These are phyloP conservation scores for Hypoxylon fuscum DNA, from an alignment of 495 filamentous ascomycete species.

Conservation along the genomic window DNA sequence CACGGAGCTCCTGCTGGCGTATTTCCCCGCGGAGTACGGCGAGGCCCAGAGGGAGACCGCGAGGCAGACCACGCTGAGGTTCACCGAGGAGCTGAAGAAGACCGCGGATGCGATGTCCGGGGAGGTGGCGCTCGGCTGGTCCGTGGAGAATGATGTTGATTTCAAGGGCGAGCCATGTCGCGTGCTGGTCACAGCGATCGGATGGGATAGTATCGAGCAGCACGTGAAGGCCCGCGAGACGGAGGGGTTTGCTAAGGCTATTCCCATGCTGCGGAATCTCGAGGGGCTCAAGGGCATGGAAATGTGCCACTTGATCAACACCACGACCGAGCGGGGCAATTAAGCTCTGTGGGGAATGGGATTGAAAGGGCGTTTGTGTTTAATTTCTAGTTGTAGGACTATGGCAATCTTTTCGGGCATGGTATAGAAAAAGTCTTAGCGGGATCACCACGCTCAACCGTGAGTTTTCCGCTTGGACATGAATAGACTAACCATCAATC, in stretches of 20 bases:
- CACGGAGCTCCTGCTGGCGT: constrained; percentile 23
- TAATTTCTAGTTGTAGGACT: too few relatives aligned
- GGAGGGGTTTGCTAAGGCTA: constrained; percentile 50
- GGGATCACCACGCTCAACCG: too few relatives aligned
- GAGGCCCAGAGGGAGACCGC: background rate
- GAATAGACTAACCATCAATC: too few relatives aligned
- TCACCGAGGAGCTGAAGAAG: background rate
- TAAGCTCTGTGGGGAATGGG: too few relatives aligned
- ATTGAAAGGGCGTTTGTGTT: too few relatives aligned
- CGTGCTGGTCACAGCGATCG: constrained; percentile 53
- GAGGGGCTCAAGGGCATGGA: constrained; percentile 29
- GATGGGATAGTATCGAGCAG: constrained; percentile 65
- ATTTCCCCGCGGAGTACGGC: constrained; percentile 28
- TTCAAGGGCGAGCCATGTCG: constrained; percentile 54
- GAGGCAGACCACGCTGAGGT: background rate
- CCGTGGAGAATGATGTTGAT: constrained; percentile 54
- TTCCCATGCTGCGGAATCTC: constrained; percentile 4
- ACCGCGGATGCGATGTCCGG: constrained; percentile 37
- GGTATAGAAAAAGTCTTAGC: too few relatives aligned
- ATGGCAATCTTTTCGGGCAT: too few relatives aligned
- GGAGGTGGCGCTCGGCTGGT: constrained; percentile 52
- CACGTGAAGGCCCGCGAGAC: constrained; percentile 59
- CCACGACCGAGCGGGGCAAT: constrained; percentile 6
- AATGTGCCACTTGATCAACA: constrained; percentile 23
- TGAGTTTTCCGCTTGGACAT: too few relatives aligned